Base-by-base conservation (phyloP, 2,329 filamentous ascomycete species). In the Aspergillus pseudotamarii region DNA sequence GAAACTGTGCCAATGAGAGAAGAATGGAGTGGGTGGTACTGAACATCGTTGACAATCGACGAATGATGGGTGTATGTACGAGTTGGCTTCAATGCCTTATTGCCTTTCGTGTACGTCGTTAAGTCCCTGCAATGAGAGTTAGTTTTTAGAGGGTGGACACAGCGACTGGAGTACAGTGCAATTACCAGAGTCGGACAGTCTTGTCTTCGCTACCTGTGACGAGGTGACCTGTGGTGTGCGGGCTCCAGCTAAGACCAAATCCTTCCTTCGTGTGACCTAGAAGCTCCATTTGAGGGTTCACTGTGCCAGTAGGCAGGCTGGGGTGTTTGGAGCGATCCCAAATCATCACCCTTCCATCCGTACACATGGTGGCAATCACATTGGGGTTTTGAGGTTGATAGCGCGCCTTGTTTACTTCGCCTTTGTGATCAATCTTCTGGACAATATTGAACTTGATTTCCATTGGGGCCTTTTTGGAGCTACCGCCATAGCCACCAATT, bases 381-480 rank as follows among this genome's bases (percentile, higher is more conserved):
- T 99, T 93, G 6, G 94, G 93, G 74, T 99, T 99, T 77, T 98
- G 94, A 14, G 95, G 95, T 79, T 97, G 94, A 76, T 98, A 98
- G 69, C 95, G 90, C 19, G 95, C 96, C 83, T 98, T 99, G 85
- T 99, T 99, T 76, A 99, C 93, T 79, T 99, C 95, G 67, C 92
- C 92, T 19, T 94, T 93, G 76, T 99, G 95, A 76, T 96, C 91
- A 76, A 99, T 99, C 79, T 92, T 95, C 79, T 99, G 95, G 58
- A 95, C 90, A 72, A 99, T 91, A 68, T 91, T 91, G 83, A 96
- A 97, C 73, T 92, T 93, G 78, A 98, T 87, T 66, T 83, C 81
- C 74, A 82, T 90, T 48, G 88, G 85, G 26, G 89, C 86, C 68
- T 92, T 91, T 65, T 90, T 89, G 57, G 84, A 79, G 50, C 81